Percentiles rank a stretch among this genome's conserved stretches.
These are phyloP conservation scores for Hordeum pubiflorum DNA, from an alignment of 202 grass and related monocot genomes.

Conservation along the genomic window DNA sequence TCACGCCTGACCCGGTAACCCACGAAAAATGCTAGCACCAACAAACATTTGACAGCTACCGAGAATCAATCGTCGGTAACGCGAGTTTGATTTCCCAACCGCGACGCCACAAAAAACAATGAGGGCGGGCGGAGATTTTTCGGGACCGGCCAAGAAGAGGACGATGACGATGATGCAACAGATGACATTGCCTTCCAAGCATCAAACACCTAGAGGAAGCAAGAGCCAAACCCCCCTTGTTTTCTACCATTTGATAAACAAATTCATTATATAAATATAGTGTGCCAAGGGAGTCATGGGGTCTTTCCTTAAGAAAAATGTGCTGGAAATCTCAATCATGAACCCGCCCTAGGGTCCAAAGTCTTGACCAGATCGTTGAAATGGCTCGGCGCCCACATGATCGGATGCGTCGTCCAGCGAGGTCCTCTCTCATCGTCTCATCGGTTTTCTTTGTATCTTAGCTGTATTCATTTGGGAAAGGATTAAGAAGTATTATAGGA, in stretches of 20 bases:
- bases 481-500: slow-evolving; percentile 23
- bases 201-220: slow-evolving; percentile 43
- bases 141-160: not conserved
- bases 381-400: slow-evolving; percentile 33
- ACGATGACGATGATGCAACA: not conserved
- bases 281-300: not conserved
- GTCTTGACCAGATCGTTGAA: slow-evolving; percentile 63
- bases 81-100: not conserved
- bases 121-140: not conserved
- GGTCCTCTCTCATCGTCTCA: slow-evolving; percentile 10
- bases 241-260: slow-evolving; percentile 14
- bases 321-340: slow-evolving; percentile 24
- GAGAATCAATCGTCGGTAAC: not conserved
- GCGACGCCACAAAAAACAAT: not conserved
- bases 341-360: slow-evolving; percentile 36
- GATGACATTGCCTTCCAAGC: slow-evolving; percentile 42
- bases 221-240: slow-evolving; percentile 1
- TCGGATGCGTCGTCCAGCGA: slow-evolving; percentile 27
- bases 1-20: slow-evolving; percentile 26
- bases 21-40: slow-evolving; percentile 6
- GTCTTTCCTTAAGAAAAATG: slow-evolving; percentile 50
- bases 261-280: not conserved
- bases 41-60: slow-evolving; percentile 17
- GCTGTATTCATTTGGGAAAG: slow-evolving; percentile 28
- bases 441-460: slow-evolving; percentile 15